Evolutionary conservation across 192 early-diverging fungal species (phyloP), one percentile per base, ranked within the genome.

Genomic region (Backusella tarrabulga): DNA sequence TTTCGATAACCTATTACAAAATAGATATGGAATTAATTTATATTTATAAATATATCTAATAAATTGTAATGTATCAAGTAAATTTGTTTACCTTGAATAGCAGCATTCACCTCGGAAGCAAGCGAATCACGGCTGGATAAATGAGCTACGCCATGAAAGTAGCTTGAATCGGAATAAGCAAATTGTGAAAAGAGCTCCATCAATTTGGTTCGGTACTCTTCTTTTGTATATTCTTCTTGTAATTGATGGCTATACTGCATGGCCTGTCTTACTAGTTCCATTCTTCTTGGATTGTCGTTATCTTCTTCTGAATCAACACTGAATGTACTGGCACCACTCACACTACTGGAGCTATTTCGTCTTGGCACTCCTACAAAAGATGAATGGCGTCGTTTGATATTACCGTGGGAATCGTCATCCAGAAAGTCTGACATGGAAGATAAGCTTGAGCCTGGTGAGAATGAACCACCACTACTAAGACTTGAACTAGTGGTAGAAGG

Each of bases 101-200:
- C 92, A 69, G 84, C 86, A 74, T 95, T 94, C 9, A 95, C 83
- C 19, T 88, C 83, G 42, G 83, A 84, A 6, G 92, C 93, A 44
- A 96, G 80, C 11, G 85, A 79, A 73, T 89, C 83, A 21, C 93
- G 86, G 5, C 81, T 84, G 32, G 77, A 74, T 67, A 91, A 76
- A 73, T 85, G 81, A 17, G 84, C 76, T 26, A 90, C 77, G 23
- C 82, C 83, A 74, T 87, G 88, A 52, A 78, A 80, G 6, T 71
- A 34, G 23, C 41, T 60, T 12, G 89, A 85, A 36, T 95, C 88
- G 12, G 88, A 74, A 63, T 95, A 94, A 2, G 94, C 92, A 32
- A 94, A 80, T 34, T 95, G 81, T 11, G 93, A 90, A 75, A 95
- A 93, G 3, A 90, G 81, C 60, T 92, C 88, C 79, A 19, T 72